Base-by-base conservation (phyloP, 2,329 filamentous ascomycete genomes). In the Tolypocladium endophyticum region DNA sequence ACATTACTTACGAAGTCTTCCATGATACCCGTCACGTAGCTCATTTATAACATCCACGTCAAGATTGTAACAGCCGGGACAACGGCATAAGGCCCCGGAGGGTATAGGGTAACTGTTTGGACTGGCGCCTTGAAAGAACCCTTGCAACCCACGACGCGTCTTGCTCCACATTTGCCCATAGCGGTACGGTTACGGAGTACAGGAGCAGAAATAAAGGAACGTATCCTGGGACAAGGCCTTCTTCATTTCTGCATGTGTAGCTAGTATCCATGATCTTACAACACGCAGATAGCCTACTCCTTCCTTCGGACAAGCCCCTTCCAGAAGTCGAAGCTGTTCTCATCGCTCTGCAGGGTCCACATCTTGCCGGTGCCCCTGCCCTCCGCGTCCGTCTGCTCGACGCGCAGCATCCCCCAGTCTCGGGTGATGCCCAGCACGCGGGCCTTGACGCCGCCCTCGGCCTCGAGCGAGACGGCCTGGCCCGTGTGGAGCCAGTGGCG, bases 311-410 rank as follows among this genome's bases (percentile, higher is more conserved):
- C 77, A 67, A 99, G 70, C 0, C 94, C 94, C 70, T 84, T 90
- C 76, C 96, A 96, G 72, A 96, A 99, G 74, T 99, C 94, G 77
- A 99, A 99, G 72, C 92, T 97, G 70, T 99, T 99, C 71, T 92
- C 91, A 73, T 99, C 94, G 72, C 92, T 97, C 78, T 97, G 92
- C 74, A 99, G 74, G 66, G 88, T 85, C 83, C 89, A 93, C 56
- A 88, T 78, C 73, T 83, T 89, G 0, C 93, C 92, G 0, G 90
- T 96, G 2, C 81, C 77, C 58, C 86, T 79, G 63, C 91, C 90
- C 61, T 88, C 82, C 71, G 79, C 83, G 3, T 86, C 87, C 58
- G 95, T 73, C 78, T 97, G 92, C 73, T 97, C 90, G 0, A 87
- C 94, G 64, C 87, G 81, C 64, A 99, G 70, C 72, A 97, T 77